Percentiles rank a stretch among this genome's conserved stretches.
Conservation (phyloP, 345 rosid genomes). For the Eucalyptus dawsonii region DNA sequence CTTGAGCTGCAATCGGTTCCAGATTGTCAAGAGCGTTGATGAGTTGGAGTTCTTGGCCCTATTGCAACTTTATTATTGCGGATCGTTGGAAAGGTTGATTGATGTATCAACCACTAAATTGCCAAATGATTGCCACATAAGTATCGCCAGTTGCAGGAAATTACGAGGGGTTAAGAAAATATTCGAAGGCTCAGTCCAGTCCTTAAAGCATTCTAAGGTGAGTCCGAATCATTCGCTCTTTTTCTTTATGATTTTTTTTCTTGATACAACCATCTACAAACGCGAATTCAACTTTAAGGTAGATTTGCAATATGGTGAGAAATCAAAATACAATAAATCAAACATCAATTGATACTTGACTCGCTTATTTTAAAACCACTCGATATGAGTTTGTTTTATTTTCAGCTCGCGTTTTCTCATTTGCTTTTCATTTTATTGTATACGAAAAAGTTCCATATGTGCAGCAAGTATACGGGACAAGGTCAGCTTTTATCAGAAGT, state of each 20-base stretch:
- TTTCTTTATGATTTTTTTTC: not conserved
- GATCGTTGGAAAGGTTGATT: not conserved
- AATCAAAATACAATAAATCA: not conserved
- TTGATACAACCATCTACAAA: not conserved
- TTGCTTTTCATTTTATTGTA: too few species aligned
- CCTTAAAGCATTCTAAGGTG: not conserved
- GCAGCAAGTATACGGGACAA: too few species aligned
- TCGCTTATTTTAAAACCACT: too few species aligned
- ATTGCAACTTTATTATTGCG: accelerated
- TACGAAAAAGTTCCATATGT: too few species aligned
- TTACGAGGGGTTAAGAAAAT: not conserved
- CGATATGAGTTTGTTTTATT: too few species aligned
- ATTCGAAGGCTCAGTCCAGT: not conserved
- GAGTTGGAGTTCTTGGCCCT: not conserved
- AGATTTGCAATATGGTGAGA: not conserved
- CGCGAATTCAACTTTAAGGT: not conserved
- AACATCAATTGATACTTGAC: too few species aligned
- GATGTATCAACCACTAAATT: not conserved
- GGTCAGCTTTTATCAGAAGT: too few species aligned
- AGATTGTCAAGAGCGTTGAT: not conserved
- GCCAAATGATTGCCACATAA: not conserved
- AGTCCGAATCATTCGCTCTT: not conserved
- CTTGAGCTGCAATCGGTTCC: accelerated
- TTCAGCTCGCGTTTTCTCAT: too few species aligned
- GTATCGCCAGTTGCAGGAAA: accelerated